Evolutionary conservation across 768 basidiomycete genomes (phyloP).

Genomic region (Calocera cornea): DNA sequence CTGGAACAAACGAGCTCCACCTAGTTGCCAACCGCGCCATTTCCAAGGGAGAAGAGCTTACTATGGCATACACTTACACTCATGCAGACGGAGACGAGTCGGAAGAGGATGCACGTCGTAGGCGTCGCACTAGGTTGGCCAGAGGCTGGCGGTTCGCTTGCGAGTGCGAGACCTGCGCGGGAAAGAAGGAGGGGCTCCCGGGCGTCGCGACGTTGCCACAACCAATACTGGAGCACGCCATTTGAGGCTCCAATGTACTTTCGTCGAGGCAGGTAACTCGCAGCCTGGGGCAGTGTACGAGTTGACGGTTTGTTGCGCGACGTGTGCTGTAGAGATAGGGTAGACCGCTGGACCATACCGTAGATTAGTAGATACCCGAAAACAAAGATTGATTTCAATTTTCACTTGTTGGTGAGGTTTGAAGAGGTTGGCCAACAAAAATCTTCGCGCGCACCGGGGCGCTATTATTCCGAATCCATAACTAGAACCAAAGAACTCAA

Average conservation of each 20-base stretch:
- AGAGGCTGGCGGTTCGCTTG: slow-evolving; percentile 77
- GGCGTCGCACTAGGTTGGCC: slow-evolving; percentile 58
- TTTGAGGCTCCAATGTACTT: background rate
- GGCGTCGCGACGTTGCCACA: background rate
- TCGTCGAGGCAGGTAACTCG: no score
- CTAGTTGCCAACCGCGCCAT: slow-evolving; percentile 53
- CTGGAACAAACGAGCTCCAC: slow-evolving; percentile 54
- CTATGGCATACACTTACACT: slow-evolving; percentile 56
- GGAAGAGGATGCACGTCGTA: slow-evolving; percentile 40
- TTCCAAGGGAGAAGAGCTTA: slow-evolving; percentile 62
- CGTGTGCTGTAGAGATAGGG: no score
- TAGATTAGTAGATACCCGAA: no score
- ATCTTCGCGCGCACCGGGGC: no score
- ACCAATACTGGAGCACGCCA: background rate
- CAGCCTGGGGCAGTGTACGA: no score
- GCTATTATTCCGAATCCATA: no score
- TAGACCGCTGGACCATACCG: no score
- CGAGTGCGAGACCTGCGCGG: slow-evolving; percentile 47
- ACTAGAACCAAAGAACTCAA: background rate
- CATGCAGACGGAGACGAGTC: slow-evolving; percentile 37
- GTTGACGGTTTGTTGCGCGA: no score
- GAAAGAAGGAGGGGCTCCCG: slow-evolving; percentile 32
- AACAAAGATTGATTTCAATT: no score
- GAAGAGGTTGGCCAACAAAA: no score
- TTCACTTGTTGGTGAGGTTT: no score